phyloP scores from a whole-genome alignment of 2,329 filamentous ascomycete species.

The Epicoccum nigrum region DNA sequence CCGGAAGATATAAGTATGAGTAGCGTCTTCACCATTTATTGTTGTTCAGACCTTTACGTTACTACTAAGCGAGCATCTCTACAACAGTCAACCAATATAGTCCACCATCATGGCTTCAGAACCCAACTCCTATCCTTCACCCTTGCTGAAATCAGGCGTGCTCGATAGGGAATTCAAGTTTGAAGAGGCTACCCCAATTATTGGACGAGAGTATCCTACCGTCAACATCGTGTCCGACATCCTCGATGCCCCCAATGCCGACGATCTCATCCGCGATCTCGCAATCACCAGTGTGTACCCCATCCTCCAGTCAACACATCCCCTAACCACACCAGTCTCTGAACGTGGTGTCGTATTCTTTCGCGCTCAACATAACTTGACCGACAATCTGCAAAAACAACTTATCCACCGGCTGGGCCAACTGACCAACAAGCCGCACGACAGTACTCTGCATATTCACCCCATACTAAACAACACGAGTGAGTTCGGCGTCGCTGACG shows the following conservation, averaged over 20 bases:
- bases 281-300: constrained; percentile 50
- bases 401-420: constrained; percentile 59
- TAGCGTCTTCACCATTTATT: too few relatives aligned
- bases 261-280: constrained; percentile 68
- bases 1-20: neutral
- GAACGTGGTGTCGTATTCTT: constrained; percentile 62
- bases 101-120: constrained; percentile 1
- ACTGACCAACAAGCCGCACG: constrained; percentile 54
- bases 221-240: constrained; percentile 65
- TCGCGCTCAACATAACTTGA: constrained; percentile 57
- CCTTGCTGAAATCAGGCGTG: constrained; percentile 19
- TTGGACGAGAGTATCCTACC: constrained; percentile 66
- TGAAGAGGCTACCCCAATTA: constrained; percentile 64
- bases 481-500: constrained; percentile 38
- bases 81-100: neutral
- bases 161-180: constrained; percentile 22
- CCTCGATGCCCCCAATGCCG: constrained; percentile 65
- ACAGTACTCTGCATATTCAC: constrained; percentile 66
- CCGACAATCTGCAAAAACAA: constrained; percentile 59
- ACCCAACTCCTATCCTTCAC: constrained; percentile 5
- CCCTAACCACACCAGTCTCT: constrained; percentile 37
- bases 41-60: neutral
- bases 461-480: constrained; percentile 52
- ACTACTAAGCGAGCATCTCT: neutral
- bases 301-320: neutral